phyloP scores from a whole-genome alignment of 2,329 filamentous ascomycete genomes.

The Cadophora luteo-olivacea region DNA sequence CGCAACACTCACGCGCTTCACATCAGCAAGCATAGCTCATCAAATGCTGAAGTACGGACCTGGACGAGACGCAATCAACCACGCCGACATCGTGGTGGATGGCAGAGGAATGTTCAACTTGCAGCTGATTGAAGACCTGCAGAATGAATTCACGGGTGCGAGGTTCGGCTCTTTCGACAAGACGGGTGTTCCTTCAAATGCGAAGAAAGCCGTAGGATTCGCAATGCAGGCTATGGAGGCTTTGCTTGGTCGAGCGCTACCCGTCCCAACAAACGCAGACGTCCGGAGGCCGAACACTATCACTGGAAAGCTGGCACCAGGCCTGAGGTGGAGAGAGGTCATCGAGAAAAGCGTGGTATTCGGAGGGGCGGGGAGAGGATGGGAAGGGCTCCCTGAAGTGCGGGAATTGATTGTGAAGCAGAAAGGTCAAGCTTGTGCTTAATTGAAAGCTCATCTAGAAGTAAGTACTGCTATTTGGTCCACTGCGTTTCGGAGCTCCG shows the following conservation, averaged over 20 bases:
- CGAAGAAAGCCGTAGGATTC: constrained; percentile 45
- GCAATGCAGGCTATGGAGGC: constrained; percentile 47
- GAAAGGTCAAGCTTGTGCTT: constrained; percentile 22
- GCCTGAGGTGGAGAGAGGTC: constrained; percentile 43
- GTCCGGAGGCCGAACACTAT: constrained; percentile 45
- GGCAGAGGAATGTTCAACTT: constrained; percentile 43
- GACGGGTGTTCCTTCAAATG: constrained; percentile 44
- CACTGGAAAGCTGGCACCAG: constrained; percentile 43
- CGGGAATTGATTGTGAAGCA: constrained; percentile 43
- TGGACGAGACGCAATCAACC: constrained; percentile 41
- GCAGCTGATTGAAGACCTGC: constrained; percentile 41
- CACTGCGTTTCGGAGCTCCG: background rate
- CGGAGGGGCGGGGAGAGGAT: constrained; percentile 43
- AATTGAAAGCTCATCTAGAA: background rate
- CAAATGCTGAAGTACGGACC: constrained; percentile 44
- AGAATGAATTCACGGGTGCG: constrained; percentile 42
- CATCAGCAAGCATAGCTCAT: constrained; percentile 43
- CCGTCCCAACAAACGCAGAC: constrained; percentile 43
- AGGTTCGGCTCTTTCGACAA: constrained; percentile 42
- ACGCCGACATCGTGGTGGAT: constrained; percentile 43
- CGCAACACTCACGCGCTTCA: constrained; percentile 44
- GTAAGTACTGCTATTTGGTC: constrained; percentile 11
- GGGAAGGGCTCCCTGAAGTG: constrained; percentile 45
- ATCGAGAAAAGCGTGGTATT: constrained; percentile 44
- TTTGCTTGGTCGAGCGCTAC: constrained; percentile 43